phyloP scores from a whole-genome alignment of 306 rosid genomes.

The Prosopis cineraria region DNA sequence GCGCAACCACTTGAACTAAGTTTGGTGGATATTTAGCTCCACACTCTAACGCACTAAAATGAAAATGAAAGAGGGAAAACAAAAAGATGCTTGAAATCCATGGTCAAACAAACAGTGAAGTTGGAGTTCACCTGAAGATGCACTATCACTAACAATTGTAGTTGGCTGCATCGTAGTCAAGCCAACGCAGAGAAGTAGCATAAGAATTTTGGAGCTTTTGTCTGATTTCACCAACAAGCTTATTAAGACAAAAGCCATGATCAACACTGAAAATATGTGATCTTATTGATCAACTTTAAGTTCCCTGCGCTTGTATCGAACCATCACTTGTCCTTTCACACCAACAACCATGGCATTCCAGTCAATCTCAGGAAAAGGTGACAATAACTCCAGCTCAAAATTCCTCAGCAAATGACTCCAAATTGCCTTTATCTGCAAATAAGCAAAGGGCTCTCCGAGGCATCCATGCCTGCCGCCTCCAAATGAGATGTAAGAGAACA shows the following conservation, averaged over 20 bases:
- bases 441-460: conserved; percentile 97
- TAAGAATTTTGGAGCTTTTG: background rate
- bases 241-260: conserved; percentile 16
- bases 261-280: background rate
- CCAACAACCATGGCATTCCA: conserved; percentile 99
- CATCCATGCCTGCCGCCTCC: conserved; percentile 99
- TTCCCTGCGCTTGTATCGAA: conserved; percentile 77
- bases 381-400: conserved; percentile 81
- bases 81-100: conserved; percentile 37
- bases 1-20: background rate
- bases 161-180: background rate
- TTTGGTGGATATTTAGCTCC: background rate
- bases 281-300: conserved; percentile 54
- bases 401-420: conserved; percentile 96
- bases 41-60: background rate
- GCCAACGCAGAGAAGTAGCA: background rate
- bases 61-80: background rate
- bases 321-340: conserved; percentile 95
- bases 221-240: background rate
- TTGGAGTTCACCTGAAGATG: conserved; percentile 25
- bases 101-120: conserved; percentile 20
- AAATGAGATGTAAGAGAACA: conserved; percentile 89
- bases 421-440: conserved; percentile 91
- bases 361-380: conserved; percentile 92
- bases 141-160: conserved; percentile 23